Conservation (phyloP, 164 flowering plant species). For the Macadamia tetraphylla region DNA sequence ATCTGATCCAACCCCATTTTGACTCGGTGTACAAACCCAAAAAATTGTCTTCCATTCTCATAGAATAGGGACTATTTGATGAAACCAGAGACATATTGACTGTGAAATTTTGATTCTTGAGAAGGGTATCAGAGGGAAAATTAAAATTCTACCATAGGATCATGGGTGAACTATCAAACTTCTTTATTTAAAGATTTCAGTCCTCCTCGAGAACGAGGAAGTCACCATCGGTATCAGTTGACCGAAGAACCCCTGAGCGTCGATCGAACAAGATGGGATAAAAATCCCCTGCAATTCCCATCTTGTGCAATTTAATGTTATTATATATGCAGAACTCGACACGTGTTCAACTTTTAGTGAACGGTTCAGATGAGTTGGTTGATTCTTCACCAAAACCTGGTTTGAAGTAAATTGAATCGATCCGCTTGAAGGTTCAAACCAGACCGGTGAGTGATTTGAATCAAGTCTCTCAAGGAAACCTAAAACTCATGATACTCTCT, state of each 20-base stretch:
- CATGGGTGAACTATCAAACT: constrained; percentile 6
- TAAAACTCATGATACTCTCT: too few relatives aligned
- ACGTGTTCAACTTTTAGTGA: too few relatives aligned
- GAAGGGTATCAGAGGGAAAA: constrained; percentile 66
- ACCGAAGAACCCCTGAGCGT: constrained; percentile 43
- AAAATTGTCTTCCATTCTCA: constrained; percentile 52
- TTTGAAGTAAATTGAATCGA: too few relatives aligned
- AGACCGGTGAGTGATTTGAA: too few relatives aligned
- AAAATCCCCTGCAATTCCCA: too few relatives aligned
- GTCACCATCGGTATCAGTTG: constrained; percentile 44
- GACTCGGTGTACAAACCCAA: constrained; percentile 51
- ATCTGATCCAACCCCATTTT: constrained; percentile 30
- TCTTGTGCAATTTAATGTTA: too few relatives aligned
- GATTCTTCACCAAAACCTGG: too few relatives aligned
- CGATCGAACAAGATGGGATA: constrained; percentile 39
- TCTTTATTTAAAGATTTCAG: constrained; percentile 52
- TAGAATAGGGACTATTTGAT: constrained; percentile 45
- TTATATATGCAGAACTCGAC: too few relatives aligned
- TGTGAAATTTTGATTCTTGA: constrained; percentile 74
- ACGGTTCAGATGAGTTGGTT: too few relatives aligned
- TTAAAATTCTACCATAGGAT: constrained; percentile 75
- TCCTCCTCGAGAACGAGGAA: constrained; percentile 40
- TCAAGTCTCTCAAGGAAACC: too few relatives aligned
- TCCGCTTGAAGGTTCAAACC: too few relatives aligned
- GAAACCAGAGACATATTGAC: constrained; percentile 50